Percentiles rank a stretch among this genome's conserved stretches.
phyloP scores from a whole-genome alignment of 192 early-diverging fungal genomes.

The Rhizophlyctis rosea region DNA sequence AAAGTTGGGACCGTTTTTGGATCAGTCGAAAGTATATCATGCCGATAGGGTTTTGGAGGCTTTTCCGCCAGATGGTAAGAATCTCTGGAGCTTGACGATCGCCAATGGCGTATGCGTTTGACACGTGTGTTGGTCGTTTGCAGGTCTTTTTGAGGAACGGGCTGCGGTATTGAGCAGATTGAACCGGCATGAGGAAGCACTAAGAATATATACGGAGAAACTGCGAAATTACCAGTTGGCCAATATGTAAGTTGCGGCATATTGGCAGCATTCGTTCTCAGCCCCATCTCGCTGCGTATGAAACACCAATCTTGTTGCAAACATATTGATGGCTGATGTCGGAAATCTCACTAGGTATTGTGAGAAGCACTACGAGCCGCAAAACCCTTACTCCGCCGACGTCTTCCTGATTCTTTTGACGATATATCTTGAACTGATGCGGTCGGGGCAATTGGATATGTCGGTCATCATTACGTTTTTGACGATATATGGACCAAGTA shows the following conservation, averaged over 20 bases:
- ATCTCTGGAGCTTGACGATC: too few species aligned
- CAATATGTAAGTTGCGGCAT: conserved; percentile 15
- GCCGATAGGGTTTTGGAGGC: conserved; percentile 71
- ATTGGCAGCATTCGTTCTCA: not conserved
- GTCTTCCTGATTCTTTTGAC: conserved; percentile 65
- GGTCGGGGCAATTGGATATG: conserved; percentile 39
- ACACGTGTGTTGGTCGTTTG: not conserved
- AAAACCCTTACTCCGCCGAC: conserved; percentile 14
- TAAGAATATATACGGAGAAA: conserved; percentile 78
- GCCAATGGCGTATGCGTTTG: not conserved
- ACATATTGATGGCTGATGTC: too few species aligned
- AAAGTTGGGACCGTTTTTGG: conserved; percentile 68
- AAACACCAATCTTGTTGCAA: too few species aligned
- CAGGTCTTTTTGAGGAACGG: conserved; percentile 78
- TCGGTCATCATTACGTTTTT: conserved; percentile 60
- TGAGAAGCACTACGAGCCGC: conserved; percentile 32
- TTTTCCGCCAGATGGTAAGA: conserved; percentile 69
- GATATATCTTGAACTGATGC: conserved; percentile 55
- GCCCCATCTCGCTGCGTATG: too few species aligned
- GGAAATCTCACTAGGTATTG: too few species aligned
- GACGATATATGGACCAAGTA: conserved; percentile 62
- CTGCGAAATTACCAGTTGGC: conserved; percentile 67
- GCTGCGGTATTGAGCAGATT: conserved; percentile 77
- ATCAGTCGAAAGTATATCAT: conserved; percentile 64
- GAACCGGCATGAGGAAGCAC: conserved; percentile 81